Conservation (phyloP, 371 early-diverging fungal genomes). For the Saksenaea vasiformis region DNA sequence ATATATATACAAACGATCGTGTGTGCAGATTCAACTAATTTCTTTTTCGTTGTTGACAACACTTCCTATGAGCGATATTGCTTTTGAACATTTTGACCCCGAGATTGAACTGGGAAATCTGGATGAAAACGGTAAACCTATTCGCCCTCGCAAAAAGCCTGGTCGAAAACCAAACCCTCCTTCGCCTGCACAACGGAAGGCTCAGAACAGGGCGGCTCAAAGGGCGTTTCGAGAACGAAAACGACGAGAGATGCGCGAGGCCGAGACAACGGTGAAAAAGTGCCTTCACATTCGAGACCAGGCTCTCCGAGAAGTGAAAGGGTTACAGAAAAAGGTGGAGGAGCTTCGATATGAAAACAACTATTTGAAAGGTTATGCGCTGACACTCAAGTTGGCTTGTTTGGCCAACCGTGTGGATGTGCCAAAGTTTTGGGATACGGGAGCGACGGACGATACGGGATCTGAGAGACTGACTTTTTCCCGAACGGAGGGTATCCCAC, state of each 20-base stretch:
- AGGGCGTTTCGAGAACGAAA: slow-evolving; percentile 35
- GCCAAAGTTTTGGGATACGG: slow-evolving; percentile 36
- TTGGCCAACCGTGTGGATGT: slow-evolving; percentile 35
- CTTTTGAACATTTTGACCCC: slow-evolving; percentile 42
- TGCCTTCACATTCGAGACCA: slow-evolving; percentile 29
- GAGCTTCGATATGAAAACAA: slow-evolving; percentile 36
- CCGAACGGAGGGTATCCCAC: slow-evolving; percentile 36
- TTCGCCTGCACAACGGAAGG: slow-evolving; percentile 53
- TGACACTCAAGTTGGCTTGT: slow-evolving; percentile 39
- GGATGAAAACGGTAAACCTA: slow-evolving; percentile 33
- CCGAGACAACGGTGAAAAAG: slow-evolving; percentile 37
- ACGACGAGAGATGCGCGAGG: slow-evolving; percentile 43
- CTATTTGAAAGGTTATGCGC: slow-evolving; percentile 32
- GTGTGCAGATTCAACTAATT: background rate
- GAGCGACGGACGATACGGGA: slow-evolving; percentile 35
- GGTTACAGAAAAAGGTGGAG: slow-evolving; percentile 19
- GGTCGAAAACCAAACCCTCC: slow-evolving; percentile 36
- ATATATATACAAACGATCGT: background rate
- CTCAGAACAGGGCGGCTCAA: slow-evolving; percentile 33
- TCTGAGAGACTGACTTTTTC: slow-evolving; percentile 34
- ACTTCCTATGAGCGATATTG: slow-evolving; percentile 25
- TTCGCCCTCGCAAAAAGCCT: slow-evolving; percentile 35
- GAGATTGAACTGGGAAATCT: slow-evolving; percentile 28
- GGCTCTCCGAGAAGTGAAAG: slow-evolving; percentile 19
- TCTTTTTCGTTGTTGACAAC: background rate